Percentiles rank a stretch among this genome's conserved stretches.
Evolutionary conservation across 192 early-diverging fungal genomes (phyloP).

Genomic region (Phlyctochytrium arcticum): DNA sequence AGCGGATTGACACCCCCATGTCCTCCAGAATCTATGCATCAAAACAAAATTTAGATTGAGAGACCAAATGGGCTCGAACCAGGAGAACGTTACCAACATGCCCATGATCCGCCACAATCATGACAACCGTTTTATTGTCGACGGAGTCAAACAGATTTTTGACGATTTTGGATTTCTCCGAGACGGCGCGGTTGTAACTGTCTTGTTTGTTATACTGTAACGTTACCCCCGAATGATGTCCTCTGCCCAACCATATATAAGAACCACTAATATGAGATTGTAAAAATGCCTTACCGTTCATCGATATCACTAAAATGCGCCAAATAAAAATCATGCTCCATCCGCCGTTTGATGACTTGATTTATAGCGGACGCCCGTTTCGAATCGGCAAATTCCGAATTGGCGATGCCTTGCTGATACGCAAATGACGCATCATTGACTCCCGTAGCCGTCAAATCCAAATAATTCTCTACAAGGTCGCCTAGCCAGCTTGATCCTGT

Average conservation of each 20-base stretch:
- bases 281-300: background rate
- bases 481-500: background rate
- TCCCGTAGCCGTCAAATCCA: background rate
- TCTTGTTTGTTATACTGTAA: background rate
- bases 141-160: background rate
- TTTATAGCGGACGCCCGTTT: background rate
- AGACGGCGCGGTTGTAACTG: background rate
- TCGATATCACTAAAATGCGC: background rate
- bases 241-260: background rate
- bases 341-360: background rate
- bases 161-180: background rate
- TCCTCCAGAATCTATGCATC: background rate
- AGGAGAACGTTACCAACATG: background rate
- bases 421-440: background rate
- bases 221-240: background rate
- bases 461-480: background rate
- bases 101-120: background rate
- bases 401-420: background rate
- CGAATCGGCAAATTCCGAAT: constrained; percentile 1
- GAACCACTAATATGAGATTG: background rate
- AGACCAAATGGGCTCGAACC: too few species aligned
- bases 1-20: constrained; percentile 1
- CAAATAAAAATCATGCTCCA: background rate
- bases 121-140: background rate
- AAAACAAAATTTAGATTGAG: too few species aligned